Conservation (phyloP, 371 early-diverging fungal species). For the Rhizopus arrhizus region DNA sequence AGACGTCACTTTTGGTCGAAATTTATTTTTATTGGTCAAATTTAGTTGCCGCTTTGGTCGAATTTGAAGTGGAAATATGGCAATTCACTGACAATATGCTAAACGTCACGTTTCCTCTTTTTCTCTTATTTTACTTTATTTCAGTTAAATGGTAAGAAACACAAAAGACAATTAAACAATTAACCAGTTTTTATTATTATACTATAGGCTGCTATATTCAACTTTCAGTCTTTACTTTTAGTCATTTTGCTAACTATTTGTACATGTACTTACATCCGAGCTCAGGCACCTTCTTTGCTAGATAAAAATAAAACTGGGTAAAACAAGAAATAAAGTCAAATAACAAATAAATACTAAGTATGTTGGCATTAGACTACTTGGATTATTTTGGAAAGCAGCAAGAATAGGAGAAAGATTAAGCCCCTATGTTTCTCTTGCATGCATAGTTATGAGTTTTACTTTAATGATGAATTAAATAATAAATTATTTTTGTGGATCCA, state of each 20-base stretch:
- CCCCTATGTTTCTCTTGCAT: conserved; percentile 85
- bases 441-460: conserved; percentile 77
- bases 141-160: background rate
- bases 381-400: conserved; percentile 90
- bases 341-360: background rate
- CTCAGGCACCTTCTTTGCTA: conserved; percentile 73
- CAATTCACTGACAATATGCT: too few species aligned
- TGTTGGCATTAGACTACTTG: conserved; percentile 58
- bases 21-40: too few species aligned
- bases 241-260: conserved; percentile 75
- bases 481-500: background rate
- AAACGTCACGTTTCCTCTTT: background rate
- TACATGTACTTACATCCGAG: conserved; percentile 76
- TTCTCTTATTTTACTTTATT: background rate
- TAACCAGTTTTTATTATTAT: background rate
- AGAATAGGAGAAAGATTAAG: conserved; percentile 88
- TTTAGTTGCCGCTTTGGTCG: too few species aligned
- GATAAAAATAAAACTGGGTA: conserved; percentile 72
- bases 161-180: background rate
- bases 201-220: conserved; percentile 75
- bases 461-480: conserved; percentile 37
- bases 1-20: too few species aligned
- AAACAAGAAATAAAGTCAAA: background rate
- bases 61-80: too few species aligned
- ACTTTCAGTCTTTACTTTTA: conserved; percentile 77